Evolutionary conservation across 371 early-diverging fungal genomes (phyloP).

Genomic region (Basidiobolus meristosporus): DNA sequence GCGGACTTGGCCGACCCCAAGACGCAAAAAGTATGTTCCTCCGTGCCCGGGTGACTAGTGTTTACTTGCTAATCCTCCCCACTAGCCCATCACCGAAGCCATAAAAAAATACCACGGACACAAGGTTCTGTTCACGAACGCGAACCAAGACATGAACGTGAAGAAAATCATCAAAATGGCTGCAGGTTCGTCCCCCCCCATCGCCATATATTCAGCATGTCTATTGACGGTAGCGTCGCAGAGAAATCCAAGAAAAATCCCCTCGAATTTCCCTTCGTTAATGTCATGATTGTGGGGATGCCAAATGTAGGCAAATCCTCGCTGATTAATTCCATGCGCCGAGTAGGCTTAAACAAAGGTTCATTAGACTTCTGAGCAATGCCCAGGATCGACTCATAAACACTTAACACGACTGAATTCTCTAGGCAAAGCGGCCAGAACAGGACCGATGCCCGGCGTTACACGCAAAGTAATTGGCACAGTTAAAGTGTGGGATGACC

Average conservation of each 20-base stretch:
- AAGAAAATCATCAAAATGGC: slow-evolving; percentile 39
- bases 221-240: background rate
- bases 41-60: background rate
- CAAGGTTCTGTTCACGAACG: slow-evolving; percentile 50
- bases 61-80: background rate
- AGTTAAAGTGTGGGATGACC: slow-evolving; percentile 70
- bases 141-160: slow-evolving; percentile 34
- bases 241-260: slow-evolving; percentile 8
- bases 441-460: slow-evolving; percentile 78
- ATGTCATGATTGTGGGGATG: slow-evolving; percentile 80
- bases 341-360: slow-evolving; percentile 38
- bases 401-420: too few relatives aligned
- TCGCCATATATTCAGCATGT: too few relatives aligned
- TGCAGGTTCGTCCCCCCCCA: slow-evolving; percentile 9
- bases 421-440: slow-evolving; percentile 58
- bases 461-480: slow-evolving; percentile 63
- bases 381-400: too few relatives aligned
- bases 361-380: background rate
- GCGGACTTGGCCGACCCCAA: slow-evolving; percentile 60
- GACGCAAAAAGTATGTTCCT: slow-evolving; percentile 10
- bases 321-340: slow-evolving; percentile 68
- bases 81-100: slow-evolving; percentile 19
- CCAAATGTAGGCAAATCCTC: slow-evolving; percentile 94
- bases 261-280: slow-evolving; percentile 16
- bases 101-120: slow-evolving; percentile 24